Conservation (phyloP, 2,329 filamentous ascomycete genomes). For the Cucurbitaria berberidis region DNA sequence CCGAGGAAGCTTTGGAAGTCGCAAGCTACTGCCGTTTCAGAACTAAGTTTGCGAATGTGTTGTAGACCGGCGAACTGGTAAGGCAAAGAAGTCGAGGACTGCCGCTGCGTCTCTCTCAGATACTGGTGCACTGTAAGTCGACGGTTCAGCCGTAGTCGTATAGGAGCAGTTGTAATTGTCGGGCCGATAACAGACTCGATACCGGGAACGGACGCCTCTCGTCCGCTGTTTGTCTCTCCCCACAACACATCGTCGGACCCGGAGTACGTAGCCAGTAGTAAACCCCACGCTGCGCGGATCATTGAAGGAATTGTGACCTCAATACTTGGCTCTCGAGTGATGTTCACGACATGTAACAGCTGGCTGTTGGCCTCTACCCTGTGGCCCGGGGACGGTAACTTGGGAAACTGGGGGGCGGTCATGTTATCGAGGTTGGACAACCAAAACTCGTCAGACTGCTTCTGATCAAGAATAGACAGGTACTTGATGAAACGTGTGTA, state of each 20-base stretch:
- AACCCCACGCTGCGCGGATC: constrained; percentile 55
- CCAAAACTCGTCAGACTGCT: constrained; percentile 39
- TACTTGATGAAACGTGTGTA: constrained; percentile 44
- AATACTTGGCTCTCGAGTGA: constrained; percentile 25
- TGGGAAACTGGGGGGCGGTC: constrained; percentile 39
- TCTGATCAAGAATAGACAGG: constrained; percentile 31
- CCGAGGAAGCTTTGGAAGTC: constrained; percentile 57
- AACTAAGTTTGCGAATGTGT: constrained; percentile 49
- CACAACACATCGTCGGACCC: constrained; percentile 57
- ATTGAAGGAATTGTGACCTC: constrained; percentile 46
- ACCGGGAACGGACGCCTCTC: constrained; percentile 43
- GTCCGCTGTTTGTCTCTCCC: constrained; percentile 50
- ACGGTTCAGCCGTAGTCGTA: constrained; percentile 50
- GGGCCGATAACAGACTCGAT: constrained; percentile 51
- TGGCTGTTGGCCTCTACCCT: constrained; percentile 40
- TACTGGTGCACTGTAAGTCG: constrained; percentile 31
- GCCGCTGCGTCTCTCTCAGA: constrained; percentile 36
- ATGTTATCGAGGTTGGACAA: constrained; percentile 33
- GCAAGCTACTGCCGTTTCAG: constrained; percentile 52
- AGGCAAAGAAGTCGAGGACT: constrained; percentile 35
- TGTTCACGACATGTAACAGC: constrained; percentile 23
- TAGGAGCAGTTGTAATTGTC: constrained; percentile 51
- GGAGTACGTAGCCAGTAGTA: constrained; percentile 55
- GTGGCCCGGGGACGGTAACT: constrained; percentile 39
- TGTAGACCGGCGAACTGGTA: constrained; percentile 55